Percentiles rank a stretch among this genome's conserved stretches.
Evolutionary conservation across 345 rosid genomes (phyloP).

Genomic region (Salix arbutifolia): DNA sequence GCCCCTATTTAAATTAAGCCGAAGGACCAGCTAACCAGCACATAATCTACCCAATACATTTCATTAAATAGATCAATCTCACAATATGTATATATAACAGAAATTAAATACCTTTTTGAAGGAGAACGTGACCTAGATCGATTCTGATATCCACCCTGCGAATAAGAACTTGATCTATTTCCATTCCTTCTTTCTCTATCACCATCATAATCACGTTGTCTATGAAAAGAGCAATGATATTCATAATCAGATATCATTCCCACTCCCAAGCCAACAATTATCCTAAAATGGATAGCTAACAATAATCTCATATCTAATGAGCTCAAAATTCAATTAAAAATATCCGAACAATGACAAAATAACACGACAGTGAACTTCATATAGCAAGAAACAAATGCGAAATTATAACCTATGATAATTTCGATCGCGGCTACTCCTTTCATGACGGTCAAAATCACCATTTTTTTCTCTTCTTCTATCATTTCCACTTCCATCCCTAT

Average conservation of each 20-base stretch:
- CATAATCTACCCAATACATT: neutral
- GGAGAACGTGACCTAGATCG: slow-evolving; percentile 27
- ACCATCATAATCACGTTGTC: slow-evolving; percentile 17
- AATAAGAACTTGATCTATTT: slow-evolving; percentile 14
- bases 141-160: slow-evolving; percentile 17
- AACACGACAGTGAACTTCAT: neutral
- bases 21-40: neutral
- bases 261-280: neutral
- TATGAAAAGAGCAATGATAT: neutral
- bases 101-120: slow-evolving; percentile 20
- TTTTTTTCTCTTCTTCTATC: slow-evolving; percentile 17
- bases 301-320: neutral
- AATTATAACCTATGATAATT: slow-evolving; percentile 17
- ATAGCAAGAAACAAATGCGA: neutral
- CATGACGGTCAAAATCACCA: slow-evolving; percentile 11
- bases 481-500: slow-evolving; percentile 13
- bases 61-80: neutral
- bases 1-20: neutral
- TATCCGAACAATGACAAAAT: neutral
- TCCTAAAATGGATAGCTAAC: neutral
- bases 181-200: slow-evolving; percentile 21
- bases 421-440: neutral
- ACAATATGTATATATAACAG: neutral
- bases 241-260: neutral
- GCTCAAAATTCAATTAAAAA: neutral